These are phyloP conservation scores for Choanephora cucurbitarum DNA, from an alignment of 371 early-diverging fungal species.

Conservation along the genomic window DNA sequence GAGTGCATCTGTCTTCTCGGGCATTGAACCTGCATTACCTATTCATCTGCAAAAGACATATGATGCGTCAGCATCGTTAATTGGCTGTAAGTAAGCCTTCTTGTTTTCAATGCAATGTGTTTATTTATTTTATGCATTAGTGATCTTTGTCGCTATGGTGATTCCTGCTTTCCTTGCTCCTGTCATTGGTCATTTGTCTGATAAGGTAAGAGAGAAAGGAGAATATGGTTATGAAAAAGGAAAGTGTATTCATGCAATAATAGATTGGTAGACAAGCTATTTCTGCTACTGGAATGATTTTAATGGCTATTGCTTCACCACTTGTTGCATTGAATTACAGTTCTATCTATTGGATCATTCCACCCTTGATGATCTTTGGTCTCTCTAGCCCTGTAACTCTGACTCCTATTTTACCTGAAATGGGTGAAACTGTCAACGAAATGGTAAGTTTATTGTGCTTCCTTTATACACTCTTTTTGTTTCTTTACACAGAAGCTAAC, in stretches of 20 bases:
- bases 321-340: conserved; percentile 45
- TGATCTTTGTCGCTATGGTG: conserved; percentile 64
- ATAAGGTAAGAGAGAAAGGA: conserved; percentile 46
- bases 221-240: not conserved
- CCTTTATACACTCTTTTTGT: no score
- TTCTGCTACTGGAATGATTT: conserved; percentile 53
- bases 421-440: conserved; percentile 56
- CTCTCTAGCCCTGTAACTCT: conserved; percentile 56
- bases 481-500: no score
- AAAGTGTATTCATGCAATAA: not conserved
- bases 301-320: conserved; percentile 54
- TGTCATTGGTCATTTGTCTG: conserved; percentile 60
- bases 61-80: conserved; percentile 47
- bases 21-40: conserved; percentile 67
- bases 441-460: conserved; percentile 55
- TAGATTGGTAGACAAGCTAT: conserved; percentile 54
- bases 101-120: no score
- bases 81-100: conserved; percentile 53
- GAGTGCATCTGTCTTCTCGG: conserved; percentile 62
- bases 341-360: conserved; percentile 45
- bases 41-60: conserved; percentile 53
- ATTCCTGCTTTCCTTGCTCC: conserved; percentile 65
- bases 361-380: conserved; percentile 59
- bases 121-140: conserved; percentile 14
- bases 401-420: conserved; percentile 60